These are phyloP conservation scores for Begonia loranthoides DNA, from an alignment of 306 rosid species.

Conservation along the genomic window DNA sequence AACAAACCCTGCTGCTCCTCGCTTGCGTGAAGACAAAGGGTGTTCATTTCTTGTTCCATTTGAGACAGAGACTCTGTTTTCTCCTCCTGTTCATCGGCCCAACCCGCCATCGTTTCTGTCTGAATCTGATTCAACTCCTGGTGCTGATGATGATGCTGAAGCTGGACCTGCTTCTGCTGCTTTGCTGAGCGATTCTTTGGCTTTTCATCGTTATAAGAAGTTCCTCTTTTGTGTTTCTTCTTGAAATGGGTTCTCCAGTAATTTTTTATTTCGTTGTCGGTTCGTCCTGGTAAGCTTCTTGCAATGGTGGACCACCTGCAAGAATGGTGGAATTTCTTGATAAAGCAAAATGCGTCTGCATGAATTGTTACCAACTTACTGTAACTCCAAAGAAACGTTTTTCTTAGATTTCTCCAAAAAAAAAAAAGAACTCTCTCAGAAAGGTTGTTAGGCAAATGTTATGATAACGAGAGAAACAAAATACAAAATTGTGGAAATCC, in stretches of 20 bases:
- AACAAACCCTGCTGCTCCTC: constrained; percentile 30
- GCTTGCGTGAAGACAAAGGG: not conserved
- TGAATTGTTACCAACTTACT: no score
- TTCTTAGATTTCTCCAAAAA: no score
- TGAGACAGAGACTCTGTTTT: not conserved
- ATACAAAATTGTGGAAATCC: no score
- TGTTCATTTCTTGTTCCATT: not conserved
- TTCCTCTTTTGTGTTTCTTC: constrained; percentile 39
- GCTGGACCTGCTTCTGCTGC: constrained; percentile 38
- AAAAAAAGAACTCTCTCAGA: no score
- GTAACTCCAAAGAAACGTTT: no score
- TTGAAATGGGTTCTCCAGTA: constrained; percentile 93
- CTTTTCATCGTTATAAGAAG: constrained; percentile 38
- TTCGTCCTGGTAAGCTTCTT: constrained; percentile 84
- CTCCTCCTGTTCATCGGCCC: constrained; percentile 36
- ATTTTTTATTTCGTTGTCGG: constrained; percentile 87
- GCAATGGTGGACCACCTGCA: constrained; percentile 96
- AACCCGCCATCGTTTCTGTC: constrained; percentile 35
- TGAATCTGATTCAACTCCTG: constrained; percentile 27
- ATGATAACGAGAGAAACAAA: no score
- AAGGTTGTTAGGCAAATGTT: no score
- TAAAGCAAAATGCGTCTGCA: no score
- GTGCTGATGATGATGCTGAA: constrained; percentile 31
- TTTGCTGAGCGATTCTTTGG: constrained; percentile 41
- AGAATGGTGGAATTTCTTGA: not conserved